Conservation (phyloP, 176 grass and related monocot genomes). For the Dactylis glomerata region DNA sequence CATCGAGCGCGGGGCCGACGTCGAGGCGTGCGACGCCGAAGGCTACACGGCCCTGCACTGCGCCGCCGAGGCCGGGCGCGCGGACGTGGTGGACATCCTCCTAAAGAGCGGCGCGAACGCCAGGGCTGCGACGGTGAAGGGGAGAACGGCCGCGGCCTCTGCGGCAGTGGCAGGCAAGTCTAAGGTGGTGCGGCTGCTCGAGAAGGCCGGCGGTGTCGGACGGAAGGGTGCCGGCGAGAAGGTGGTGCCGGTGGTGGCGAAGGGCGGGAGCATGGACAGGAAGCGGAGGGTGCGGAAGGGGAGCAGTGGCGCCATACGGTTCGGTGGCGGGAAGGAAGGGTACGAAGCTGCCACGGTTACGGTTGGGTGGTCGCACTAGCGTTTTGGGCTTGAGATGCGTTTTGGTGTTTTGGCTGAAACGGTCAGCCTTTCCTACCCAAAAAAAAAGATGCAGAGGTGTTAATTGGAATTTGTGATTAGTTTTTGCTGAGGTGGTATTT, state of each 20-base stretch:
- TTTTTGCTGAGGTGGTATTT: neutral
- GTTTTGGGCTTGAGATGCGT: neutral
- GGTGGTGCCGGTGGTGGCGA: neutral
- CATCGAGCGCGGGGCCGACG: conserved; percentile 36
- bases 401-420: neutral
- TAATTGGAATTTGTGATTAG: conserved; percentile 35
- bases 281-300: conserved; percentile 23
- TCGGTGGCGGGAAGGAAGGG: conserved; percentile 43
- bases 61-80: conserved; percentile 41
- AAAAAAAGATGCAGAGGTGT: neutral
- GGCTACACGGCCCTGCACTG: conserved; percentile 72
- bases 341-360: conserved; percentile 25
- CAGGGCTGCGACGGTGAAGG: conserved; percentile 39
- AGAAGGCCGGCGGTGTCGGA: conserved; percentile 5
- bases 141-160: conserved; percentile 26
- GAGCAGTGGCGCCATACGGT: conserved; percentile 41
- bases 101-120: conserved; percentile 44
- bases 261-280: conserved; percentile 37
- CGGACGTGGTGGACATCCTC: conserved; percentile 54
- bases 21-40: conserved; percentile 44
- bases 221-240: conserved; percentile 24
- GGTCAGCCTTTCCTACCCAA: too few species aligned
- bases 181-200: conserved; percentile 44
- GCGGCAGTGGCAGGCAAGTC: conserved; percentile 30
- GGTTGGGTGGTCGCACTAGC: conserved; percentile 39